These are phyloP conservation scores for Ceratobasidium sp. DNA, from an alignment of 1,284 basidiomycete species.

Conservation along the genomic window DNA sequence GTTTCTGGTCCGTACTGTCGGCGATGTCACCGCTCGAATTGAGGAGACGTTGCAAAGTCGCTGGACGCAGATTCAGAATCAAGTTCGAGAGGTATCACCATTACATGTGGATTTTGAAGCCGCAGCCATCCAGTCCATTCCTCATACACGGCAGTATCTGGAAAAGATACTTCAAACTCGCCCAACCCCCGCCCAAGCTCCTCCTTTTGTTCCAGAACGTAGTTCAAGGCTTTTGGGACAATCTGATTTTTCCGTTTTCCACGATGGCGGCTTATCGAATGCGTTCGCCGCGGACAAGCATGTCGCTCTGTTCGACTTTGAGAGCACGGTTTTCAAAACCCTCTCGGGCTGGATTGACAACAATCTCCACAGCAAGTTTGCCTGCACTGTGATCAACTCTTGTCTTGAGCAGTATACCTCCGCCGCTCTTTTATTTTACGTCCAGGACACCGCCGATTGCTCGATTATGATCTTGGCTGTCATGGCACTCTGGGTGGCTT, in stretches of 20 bases:
- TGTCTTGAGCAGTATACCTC: conserved; percentile 18
- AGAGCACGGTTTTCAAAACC: not conserved
- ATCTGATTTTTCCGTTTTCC: not conserved
- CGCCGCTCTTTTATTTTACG: not conserved
- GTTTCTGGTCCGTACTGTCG: conserved; percentile 47
- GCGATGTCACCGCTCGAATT: conserved; percentile 41
- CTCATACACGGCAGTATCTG: conserved; percentile 50
- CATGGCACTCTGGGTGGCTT: conserved; percentile 42
- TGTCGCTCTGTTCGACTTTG: conserved; percentile 29
- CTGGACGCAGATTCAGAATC: conserved; percentile 49
- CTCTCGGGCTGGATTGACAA: not conserved
- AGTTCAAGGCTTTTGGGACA: not conserved
- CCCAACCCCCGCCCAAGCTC: not conserved
- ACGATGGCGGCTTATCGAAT: not conserved
- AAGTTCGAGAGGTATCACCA: not conserved
- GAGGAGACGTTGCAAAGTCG: conserved; percentile 49
- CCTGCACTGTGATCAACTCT: not conserved
- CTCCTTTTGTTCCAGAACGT: not conserved
- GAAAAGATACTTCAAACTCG: not conserved
- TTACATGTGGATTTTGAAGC: conserved; percentile 49
- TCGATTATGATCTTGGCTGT: conserved; percentile 45
- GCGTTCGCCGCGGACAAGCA: conserved; percentile 1
- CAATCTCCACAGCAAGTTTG: not conserved
- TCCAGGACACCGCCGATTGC: not conserved
- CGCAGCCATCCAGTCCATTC: conserved; percentile 52